Conservation (phyloP, 345 rosid genomes). For the Passiflora organensis region DNA sequence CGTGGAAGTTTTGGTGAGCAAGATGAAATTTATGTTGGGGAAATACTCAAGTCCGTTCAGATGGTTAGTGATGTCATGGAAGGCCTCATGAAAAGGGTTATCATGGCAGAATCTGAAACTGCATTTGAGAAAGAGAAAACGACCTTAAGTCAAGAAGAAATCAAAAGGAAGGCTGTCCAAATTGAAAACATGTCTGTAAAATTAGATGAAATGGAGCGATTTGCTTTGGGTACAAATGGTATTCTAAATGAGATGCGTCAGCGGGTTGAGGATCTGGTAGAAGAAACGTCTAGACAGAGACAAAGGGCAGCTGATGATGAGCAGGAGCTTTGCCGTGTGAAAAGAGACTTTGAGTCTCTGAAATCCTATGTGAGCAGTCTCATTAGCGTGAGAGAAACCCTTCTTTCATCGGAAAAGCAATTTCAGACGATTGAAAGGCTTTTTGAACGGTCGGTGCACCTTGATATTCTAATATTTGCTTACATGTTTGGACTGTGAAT, state of each 20-base stretch:
- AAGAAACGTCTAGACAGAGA: conserved; percentile 71
- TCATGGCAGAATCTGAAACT: conserved; percentile 74
- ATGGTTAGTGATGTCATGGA: conserved; percentile 67
- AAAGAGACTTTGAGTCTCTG: conserved; percentile 79
- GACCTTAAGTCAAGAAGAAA: conserved; percentile 56
- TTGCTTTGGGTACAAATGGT: conserved; percentile 57
- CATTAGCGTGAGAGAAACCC: conserved; percentile 72
- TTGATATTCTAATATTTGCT: too few species aligned
- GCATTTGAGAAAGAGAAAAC: conserved; percentile 68
- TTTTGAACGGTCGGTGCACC: conserved; percentile 76
- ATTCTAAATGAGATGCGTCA: conserved; percentile 63
- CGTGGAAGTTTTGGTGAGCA: conserved; percentile 41
- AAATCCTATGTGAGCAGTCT: conserved; percentile 67
- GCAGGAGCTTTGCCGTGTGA: conserved; percentile 81
- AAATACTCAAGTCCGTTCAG: conserved; percentile 57
- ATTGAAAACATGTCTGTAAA: conserved; percentile 63
- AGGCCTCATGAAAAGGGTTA: conserved; percentile 66
- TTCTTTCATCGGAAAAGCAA: conserved; percentile 69
- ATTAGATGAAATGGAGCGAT: conserved; percentile 70
- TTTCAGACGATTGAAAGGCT: conserved; percentile 79
- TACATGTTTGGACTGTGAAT: too few species aligned
- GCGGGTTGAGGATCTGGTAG: conserved; percentile 78
- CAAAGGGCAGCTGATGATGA: conserved; percentile 78
- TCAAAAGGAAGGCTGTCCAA: conserved; percentile 54
- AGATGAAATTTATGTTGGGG: conserved; percentile 52